Conservation (phyloP, 805 yeast genomes). For the Candida insectorum region DNA sequence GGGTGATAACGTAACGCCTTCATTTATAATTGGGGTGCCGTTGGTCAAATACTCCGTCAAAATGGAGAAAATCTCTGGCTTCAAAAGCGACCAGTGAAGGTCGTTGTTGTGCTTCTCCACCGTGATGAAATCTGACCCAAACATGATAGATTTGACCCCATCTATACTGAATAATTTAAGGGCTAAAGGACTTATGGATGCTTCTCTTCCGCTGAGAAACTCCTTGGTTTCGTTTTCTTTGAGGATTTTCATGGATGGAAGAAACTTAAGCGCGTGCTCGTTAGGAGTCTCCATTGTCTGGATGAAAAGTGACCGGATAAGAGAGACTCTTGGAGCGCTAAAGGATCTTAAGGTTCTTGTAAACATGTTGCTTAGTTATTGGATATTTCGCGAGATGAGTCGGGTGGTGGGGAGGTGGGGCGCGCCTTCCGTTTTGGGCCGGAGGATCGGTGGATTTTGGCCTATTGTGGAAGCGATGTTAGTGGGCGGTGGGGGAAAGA, state of each 20-base stretch:
- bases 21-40: conserved; percentile 53
- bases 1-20: conserved; percentile 19
- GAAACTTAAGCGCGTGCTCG: conserved; percentile 78
- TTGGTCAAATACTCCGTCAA: conserved; percentile 53
- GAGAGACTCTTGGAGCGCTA: too few relatives aligned
- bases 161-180: conserved; percentile 69
- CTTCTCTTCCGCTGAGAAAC: conserved; percentile 72
- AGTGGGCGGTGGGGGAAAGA: too few relatives aligned
- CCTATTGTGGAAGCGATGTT: too few relatives aligned
- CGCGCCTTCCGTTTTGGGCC: too few relatives aligned
- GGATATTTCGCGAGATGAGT: not conserved
- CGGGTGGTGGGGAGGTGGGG: not conserved
- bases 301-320: too few relatives aligned
- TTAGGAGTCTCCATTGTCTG: conserved; percentile 87
- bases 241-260: conserved; percentile 70
- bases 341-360: too few relatives aligned
- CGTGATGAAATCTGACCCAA: conserved; percentile 82
- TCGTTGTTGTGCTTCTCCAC: conserved; percentile 58
- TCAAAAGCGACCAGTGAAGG: conserved; percentile 56
- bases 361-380: not conserved
- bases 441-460: too few relatives aligned
- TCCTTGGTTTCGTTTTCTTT: conserved; percentile 66
- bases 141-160: conserved; percentile 72
- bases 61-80: conserved; percentile 63
- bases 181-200: conserved; percentile 72